Evolutionary conservation across 1,284 basidiomycete species (phyloP).

Genomic region (Lentinus polychrous): DNA sequence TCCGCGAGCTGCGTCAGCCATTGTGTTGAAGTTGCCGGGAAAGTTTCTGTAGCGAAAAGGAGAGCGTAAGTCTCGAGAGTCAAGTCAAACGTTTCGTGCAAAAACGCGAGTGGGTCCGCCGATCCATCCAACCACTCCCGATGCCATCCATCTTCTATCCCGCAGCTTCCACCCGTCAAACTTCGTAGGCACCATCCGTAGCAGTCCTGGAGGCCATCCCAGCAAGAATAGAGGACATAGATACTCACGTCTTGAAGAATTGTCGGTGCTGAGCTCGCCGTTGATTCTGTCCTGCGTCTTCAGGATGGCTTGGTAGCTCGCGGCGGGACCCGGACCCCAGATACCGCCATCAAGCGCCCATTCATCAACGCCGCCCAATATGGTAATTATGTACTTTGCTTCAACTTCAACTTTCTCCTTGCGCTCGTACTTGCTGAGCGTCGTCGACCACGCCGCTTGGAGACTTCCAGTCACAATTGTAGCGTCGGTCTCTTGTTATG

Average conservation of each 20-base stretch:
- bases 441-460: too few relatives aligned
- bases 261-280: slow-evolving; percentile 26
- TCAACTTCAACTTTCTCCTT: too few relatives aligned
- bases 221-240: slow-evolving; percentile 5
- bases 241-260: slow-evolving; percentile 34
- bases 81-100: background rate
- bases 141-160: slow-evolving; percentile 16
- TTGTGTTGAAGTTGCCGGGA: slow-evolving; percentile 23
- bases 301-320: background rate
- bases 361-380: too few relatives aligned
- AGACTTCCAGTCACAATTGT: too few relatives aligned
- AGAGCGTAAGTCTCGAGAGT: background rate
- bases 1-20: slow-evolving; percentile 79
- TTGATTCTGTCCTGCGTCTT: slow-evolving; percentile 15
- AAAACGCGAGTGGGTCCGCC: background rate
- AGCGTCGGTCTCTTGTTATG: too few relatives aligned
- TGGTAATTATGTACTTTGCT: too few relatives aligned
- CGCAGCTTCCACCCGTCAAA: slow-evolving; percentile 5
- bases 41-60: slow-evolving; percentile 10
- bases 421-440: too few relatives aligned
- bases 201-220: background rate
- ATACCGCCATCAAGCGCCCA: background rate
- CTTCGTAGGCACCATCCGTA: slow-evolving; percentile 3
- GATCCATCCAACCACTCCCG: slow-evolving; percentile 11
- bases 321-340: slow-evolving; percentile 11